A percentile compares a stretch with the other conserved stretches of the same genome.
These are phyloP conservation scores for Emergomyces orientalis DNA, from an alignment of 2,329 filamentous ascomycete genomes.

Conservation along the genomic window DNA sequence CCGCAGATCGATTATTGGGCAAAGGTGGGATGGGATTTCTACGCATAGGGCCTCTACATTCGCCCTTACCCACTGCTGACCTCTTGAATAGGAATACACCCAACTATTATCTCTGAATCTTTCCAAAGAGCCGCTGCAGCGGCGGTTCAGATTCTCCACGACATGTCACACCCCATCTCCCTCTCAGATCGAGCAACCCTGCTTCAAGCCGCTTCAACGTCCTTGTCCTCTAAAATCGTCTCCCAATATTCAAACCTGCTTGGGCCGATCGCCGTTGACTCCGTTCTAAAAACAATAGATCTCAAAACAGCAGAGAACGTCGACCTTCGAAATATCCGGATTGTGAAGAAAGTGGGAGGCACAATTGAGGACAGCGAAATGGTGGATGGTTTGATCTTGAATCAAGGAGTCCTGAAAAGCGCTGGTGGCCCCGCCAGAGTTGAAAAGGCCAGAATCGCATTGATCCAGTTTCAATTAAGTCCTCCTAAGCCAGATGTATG, in stretches of 20 bases:
- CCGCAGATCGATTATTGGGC: slow-evolving; percentile 77
- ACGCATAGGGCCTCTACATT: not conserved
- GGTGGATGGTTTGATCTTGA: slow-evolving; percentile 86
- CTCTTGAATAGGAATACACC: slow-evolving; percentile 59
- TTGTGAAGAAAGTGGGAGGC: slow-evolving; percentile 94
- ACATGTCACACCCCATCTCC: slow-evolving; percentile 90
- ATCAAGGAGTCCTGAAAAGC: slow-evolving; percentile 87
- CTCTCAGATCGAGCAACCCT: slow-evolving; percentile 81
- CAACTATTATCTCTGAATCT: slow-evolving; percentile 92
- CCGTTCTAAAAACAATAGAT: slow-evolving; percentile 92
- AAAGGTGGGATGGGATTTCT: slow-evolving; percentile 51
- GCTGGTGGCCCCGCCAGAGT: slow-evolving; percentile 83
- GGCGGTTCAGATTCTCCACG: slow-evolving; percentile 80
- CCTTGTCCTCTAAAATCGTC: slow-evolving; percentile 96
- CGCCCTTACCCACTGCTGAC: not conserved
- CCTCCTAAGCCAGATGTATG: slow-evolving; percentile 91
- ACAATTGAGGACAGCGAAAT: slow-evolving; percentile 98
- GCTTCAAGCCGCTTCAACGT: slow-evolving; percentile 92
- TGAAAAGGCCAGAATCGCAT: slow-evolving; percentile 92
- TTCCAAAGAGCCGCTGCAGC: slow-evolving; percentile 91
- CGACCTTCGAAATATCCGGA: slow-evolving; percentile 90
- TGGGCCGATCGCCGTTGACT: slow-evolving; percentile 96
- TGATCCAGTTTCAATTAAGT: slow-evolving; percentile 98
- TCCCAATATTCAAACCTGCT: slow-evolving; percentile 92
- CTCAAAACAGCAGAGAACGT: slow-evolving; percentile 93